Evolutionary conservation across 23 red algal species (phyloP), one percentile per base, ranked within the genome.

Genomic region (Pyropia yezoensis): DNA sequence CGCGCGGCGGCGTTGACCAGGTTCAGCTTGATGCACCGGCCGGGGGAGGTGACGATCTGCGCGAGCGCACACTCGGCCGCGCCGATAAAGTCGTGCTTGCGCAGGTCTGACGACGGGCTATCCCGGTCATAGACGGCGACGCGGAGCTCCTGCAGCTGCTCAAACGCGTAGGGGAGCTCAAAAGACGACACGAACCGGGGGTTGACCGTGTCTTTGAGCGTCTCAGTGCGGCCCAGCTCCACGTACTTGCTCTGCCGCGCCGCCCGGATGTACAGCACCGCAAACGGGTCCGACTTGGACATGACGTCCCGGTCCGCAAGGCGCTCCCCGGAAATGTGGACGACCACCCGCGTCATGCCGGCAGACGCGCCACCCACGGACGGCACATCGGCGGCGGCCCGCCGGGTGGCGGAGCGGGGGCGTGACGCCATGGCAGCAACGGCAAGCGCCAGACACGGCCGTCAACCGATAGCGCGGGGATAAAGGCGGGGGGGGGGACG

Each of bases 41-140:
- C 39, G 55, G 55, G 55, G 4, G 55, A 20, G 6, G 18, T 58
- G 18, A 58, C 55, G 20, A 58, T 58, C 18, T 58, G 19, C 55
- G 55, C 18, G 19, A 58, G 55, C 55, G 55, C 55, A 16, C 55
- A 58, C 55, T 74, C 70, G 1, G 52, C 51, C 22, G 21, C 32
- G 18, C 70, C 70, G 54, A 74, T 74, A 74, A 58, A 74, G 54
- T 74, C 70, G 18, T 74, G 70, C 24, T 74, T 58, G 17, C 54
- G 49, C 19, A 74, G 21, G 30, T 24, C 52, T 7, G 54, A 54
- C 14, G 53, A 58, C 16, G 20, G 21, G 14, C 33, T 53, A 26
- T 74, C 70, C 17, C 70, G 54, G 26, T 74, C 70, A 51, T 59
- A 61, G 22, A 74, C 70, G 11, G 49, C 70, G 33, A 74, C 33